Evolutionary conservation across 495 filamentous ascomycete genomes (phyloP).

Genomic region (Talaromyces wortmannii): DNA sequence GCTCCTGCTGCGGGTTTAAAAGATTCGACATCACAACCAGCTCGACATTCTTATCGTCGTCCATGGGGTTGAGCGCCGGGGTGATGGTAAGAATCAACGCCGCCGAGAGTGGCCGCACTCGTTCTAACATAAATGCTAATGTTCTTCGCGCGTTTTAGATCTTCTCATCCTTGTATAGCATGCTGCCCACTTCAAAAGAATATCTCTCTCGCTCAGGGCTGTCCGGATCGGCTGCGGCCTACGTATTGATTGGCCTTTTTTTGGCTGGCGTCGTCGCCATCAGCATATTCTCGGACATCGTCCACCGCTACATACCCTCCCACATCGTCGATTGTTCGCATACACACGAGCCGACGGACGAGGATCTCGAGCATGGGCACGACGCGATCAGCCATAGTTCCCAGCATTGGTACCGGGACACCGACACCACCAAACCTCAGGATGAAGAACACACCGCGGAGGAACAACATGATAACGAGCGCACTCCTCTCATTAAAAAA

Average conservation of each 20-base stretch:
- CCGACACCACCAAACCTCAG: conserved; percentile 13
- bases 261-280: conserved; percentile 78
- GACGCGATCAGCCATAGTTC: conserved; percentile 5
- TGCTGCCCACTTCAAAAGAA: conserved; percentile 77
- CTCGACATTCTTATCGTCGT: conserved; percentile 78
- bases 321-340: conserved; percentile 91
- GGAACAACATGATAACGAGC: conserved; percentile 21
- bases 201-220: conserved; percentile 66
- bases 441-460: conserved; percentile 11
- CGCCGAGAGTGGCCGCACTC: not conserved
- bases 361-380: conserved; percentile 25
- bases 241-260: conserved; percentile 70
- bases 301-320: conserved; percentile 85
- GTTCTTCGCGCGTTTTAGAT: conserved; percentile 45
- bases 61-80: conserved; percentile 87
- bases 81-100: conserved; percentile 69
- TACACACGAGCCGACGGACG: conserved; percentile 53
- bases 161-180: conserved; percentile 89
- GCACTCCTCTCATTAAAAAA: conserved; percentile 36
- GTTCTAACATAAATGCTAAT: not conserved
- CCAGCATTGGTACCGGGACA: conserved; percentile 12
- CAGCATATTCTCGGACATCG: conserved; percentile 65
- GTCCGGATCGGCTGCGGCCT: conserved; percentile 59
- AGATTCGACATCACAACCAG: conserved; percentile 86
- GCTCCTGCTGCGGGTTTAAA: conserved; percentile 59